Percentiles rank a stretch among this genome's conserved stretches.
phyloP scores from a whole-genome alignment of 2,329 filamentous ascomycete species.

The Sarocladium strictum region DNA sequence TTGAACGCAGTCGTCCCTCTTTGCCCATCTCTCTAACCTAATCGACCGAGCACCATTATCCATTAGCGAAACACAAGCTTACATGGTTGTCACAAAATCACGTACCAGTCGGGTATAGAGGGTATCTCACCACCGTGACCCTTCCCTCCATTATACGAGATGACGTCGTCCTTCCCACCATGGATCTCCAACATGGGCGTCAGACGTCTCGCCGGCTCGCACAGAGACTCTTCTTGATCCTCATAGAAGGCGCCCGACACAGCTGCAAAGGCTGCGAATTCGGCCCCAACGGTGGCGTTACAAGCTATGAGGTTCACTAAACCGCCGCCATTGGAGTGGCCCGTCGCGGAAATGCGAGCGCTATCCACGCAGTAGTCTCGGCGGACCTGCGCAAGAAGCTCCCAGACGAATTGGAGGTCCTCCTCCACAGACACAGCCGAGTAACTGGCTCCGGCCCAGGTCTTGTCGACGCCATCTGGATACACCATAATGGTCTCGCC shows the following conservation, averaged over 20 bases:
- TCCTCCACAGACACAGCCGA: slow-evolving; percentile 16
- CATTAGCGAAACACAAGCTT: neutral
- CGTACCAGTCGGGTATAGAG: slow-evolving; percentile 28
- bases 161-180: slow-evolving; percentile 35
- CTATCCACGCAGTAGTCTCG: slow-evolving; percentile 36
- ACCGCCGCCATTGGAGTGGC: slow-evolving; percentile 41
- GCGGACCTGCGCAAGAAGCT: slow-evolving; percentile 34
- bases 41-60: neutral
- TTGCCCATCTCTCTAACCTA: neutral
- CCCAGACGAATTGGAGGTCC: slow-evolving; percentile 35
- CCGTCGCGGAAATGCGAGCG: slow-evolving; percentile 37
- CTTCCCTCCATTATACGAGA: slow-evolving; percentile 36
- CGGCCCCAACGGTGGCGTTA: slow-evolving; percentile 28
- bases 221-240: slow-evolving; percentile 25
- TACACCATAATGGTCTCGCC: slow-evolving; percentile 38
- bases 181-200: slow-evolving; percentile 40
- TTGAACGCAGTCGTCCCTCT: neutral
- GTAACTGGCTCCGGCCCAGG: slow-evolving; percentile 12
- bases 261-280: slow-evolving; percentile 40
- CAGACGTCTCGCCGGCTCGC: slow-evolving; percentile 29
- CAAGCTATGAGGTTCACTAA: slow-evolving; percentile 42
- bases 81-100: too few relatives aligned
- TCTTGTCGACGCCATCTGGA: slow-evolving; percentile 34
- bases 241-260: slow-evolving; percentile 39
- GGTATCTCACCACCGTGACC: slow-evolving; percentile 36